Evolutionary conservation across 2,329 filamentous ascomycete species (phyloP), one percentile per base, ranked within the genome.

Genomic region (Fusarium napiforme): DNA sequence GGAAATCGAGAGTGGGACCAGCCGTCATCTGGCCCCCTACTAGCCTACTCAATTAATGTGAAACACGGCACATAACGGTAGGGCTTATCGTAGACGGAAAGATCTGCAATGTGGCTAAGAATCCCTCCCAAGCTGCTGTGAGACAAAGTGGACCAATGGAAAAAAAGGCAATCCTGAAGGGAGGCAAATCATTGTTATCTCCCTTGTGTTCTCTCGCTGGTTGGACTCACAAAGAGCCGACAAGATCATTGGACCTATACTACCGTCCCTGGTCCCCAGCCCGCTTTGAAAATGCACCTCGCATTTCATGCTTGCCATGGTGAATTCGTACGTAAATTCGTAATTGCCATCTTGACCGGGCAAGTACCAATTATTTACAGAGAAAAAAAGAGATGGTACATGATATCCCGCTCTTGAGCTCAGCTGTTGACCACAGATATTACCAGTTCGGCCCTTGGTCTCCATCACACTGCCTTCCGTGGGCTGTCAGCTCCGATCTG

Each of bases 381-480:
- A 50, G 18, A 34, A 16, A 34, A 50, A 16, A 49, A 49, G 46
- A 14, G 10, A 49, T 12, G 7, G 12, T 16, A 14, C 7, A 23
- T 8, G 14, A 21, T 23, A 12, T 19, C 18, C 32, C 49, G 23
- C 49, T 53, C 7, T 28, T 10, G 2, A 32, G n/a, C n/a, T 19
- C 16, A 15, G n/a, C 11, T 23, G 15, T 18, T 14, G 30, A 19
- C 5, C 2, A 50, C 4, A 52, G n/a, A 34, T 19, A 15, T 34
- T 15, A 9, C n/a, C 16, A 15, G 4, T 10, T 8, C 4, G 3
- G 11, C 16, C 1, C 21, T 19, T 9, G 0, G 14, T 9, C 10
- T 46, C 14, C n/a, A 14, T 56, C 26, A 10, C 6, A 32, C 15
- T 42, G n/a, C 32, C 10, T 16, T 12, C 7, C n/a, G 7, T 21